Base-by-base conservation (phyloP, 352 stramenopile species). In the Globisporangium mamillatum region DNA sequence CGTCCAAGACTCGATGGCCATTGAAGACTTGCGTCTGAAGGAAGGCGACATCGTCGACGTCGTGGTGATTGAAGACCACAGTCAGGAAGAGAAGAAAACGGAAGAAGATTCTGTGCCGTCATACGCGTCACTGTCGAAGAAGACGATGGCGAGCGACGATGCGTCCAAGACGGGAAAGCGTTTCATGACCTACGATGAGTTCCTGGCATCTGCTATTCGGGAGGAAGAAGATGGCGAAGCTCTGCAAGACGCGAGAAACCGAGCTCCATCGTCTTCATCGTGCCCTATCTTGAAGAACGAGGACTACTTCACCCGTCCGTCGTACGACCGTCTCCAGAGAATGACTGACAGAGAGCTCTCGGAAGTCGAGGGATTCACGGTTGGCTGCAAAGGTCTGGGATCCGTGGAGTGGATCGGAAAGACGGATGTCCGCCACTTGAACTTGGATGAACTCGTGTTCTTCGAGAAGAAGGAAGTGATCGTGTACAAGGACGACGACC, bases 391-490 rank as follows among this genome's bases (percentile, higher is more conserved):
- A 64, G 86, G 84, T 14, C 75, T 93, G 20, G 88, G 88, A 12
- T 88, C 82, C 14, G 86, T 95, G 16, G 78, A 93, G 41, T 95
- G 88, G 88, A 81, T 93, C 25, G 88, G 88, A 44, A 79, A 77
- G 66, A 95, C 83, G 3, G 88, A 95, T 69, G 85, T 94, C 25
- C 86, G 86, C n/a, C 57, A 89, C 69, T 73, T 95, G 38, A 79
- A 94, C 44, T 66, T 95, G 41, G 88, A 95, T 60, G 83, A 91
- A 24, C 74, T 95, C 7, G 75, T 95, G 18, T 76, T 84, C 25
- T 93, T 95, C 53, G 83, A 93, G 71, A 90, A 87, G 75, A 93
- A 93, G 60, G 88, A 94, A 61, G 88, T 95, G 14, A 86, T 94
- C 63, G 88, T 95, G 36, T 95, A 91, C 74, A 89, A 86, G 68